Conservation (phyloP, 345 rosid genomes). For the sweet orange (Citrus sinensis) region DNA sequence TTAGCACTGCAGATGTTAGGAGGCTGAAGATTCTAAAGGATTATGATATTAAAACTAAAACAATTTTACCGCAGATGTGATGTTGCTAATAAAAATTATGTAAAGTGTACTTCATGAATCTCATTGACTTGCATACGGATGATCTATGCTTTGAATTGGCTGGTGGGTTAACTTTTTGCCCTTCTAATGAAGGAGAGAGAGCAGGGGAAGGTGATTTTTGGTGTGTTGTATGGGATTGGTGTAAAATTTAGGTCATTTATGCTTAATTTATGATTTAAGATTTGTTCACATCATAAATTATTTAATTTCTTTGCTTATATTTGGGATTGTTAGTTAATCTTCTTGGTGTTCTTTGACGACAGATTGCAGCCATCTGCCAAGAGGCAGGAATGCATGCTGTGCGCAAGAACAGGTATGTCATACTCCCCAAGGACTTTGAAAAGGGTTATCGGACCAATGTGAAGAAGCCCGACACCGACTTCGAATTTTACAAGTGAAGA, state of each 20-base stretch:
- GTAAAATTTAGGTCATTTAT: not conserved
- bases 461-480: conserved; percentile 98
- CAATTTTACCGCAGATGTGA: not conserved
- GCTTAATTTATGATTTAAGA: not conserved
- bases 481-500: conserved; percentile 87
- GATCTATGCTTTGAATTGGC: not conserved
- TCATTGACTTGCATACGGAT: not conserved
- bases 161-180: not conserved
- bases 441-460: conserved; percentile 97
- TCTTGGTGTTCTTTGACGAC: conserved; percentile 4
- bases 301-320: not conserved
- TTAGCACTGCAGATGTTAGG: not conserved
- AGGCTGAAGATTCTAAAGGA: not conserved
- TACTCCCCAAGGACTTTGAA: conserved; percentile 95
- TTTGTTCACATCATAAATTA: not conserved
- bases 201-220: not conserved
- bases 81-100: not conserved
- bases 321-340: not conserved
- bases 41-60: not conserved
- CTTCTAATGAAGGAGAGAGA: not conserved
- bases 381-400: conserved; percentile 99
- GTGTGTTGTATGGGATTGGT: not conserved
- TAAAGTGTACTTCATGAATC: not conserved
- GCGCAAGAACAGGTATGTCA: conserved; percentile 93
- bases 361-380: conserved; percentile 98